Base-by-base conservation (phyloP, 2,329 filamentous ascomycete genomes). In the Fusarium palustre region DNA sequence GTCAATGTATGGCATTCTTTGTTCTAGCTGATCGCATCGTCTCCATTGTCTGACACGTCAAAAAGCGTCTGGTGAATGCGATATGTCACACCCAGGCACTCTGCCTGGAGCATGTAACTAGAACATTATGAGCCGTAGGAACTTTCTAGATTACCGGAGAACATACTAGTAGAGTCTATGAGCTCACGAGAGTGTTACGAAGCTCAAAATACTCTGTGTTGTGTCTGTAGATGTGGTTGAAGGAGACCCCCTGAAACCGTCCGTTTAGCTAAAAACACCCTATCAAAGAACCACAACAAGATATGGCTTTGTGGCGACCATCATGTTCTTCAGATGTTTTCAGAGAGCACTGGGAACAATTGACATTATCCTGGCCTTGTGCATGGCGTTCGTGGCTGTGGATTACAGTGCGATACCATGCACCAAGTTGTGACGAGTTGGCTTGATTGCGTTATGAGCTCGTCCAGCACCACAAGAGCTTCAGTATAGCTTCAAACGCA, bases 61-160 rank as follows among this genome's bases (percentile, higher is more conserved):
- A 18, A 33, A 28, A 22, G 31, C 7, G 34, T 10, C 28, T 33
- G 7, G 18, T 7, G 10, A 59, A 65, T 59, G 24, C 54, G 54
- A 54, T 66, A 54, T 34, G 24, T 66, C 33, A 60, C 54, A 54
- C 24, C 24, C 24, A 42, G 42, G 18, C 11, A 15, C 36, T 12
- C 25, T 7, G 9, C 16, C 20, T 39, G 47, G 24, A 42, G 3
- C 24, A 25, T 12, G 31, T 16, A n/a, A 25, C 22, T 42, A 28
- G 11, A 12, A n/a, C 12, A 33, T 47, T 33, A 3, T 3, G 18
- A 42, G 16, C 10, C 34, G 11, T 4, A 20, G 13, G 16, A 20
- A 39, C 25, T 15, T 41, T 8, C 13, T 41, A 16, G 7, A 28
- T 20, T 12, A 9, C 7, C 7, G 25, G 34, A 38, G 36, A 41